These are phyloP conservation scores for Penicillium canariense DNA, from an alignment of 495 filamentous ascomycete species.

Conservation along the genomic window DNA sequence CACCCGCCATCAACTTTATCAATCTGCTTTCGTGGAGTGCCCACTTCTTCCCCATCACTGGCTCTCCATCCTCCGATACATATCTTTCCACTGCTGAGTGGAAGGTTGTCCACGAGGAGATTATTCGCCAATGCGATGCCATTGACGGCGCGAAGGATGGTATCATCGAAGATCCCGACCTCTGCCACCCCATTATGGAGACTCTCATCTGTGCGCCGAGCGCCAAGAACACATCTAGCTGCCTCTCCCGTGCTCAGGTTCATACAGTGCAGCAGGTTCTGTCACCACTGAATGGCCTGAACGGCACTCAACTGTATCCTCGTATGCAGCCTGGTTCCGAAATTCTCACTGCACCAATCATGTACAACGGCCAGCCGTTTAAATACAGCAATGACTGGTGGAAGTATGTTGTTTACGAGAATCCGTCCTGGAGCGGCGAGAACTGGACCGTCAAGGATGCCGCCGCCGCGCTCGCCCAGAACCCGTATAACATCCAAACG, in stretches of 20 bases:
- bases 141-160: conserved; percentile 62
- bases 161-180: conserved; percentile 60
- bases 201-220: conserved; percentile 48
- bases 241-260: conserved; percentile 57
- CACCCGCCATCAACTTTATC: conserved; percentile 46
- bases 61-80: conserved; percentile 41
- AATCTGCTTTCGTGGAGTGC: conserved; percentile 55
- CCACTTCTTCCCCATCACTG: conserved; percentile 50
- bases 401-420: conserved; percentile 53
- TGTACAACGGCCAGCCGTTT: conserved; percentile 42
- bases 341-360: conserved; percentile 24
- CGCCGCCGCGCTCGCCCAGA: conserved; percentile 32
- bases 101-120: conserved; percentile 52
- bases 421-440: conserved; percentile 48
- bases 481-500: conserved; percentile 50
- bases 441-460: conserved; percentile 42
- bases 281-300: conserved; percentile 46
- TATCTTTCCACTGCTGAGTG: conserved; percentile 54
- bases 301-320: conserved; percentile 56
- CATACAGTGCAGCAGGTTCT: conserved; percentile 55
- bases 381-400: conserved; percentile 46
- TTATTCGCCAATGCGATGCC: conserved; percentile 63
- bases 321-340: conserved; percentile 49
- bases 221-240: conserved; percentile 35
- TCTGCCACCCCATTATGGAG: conserved; percentile 55